Evolutionary conservation across 306 rosid species (phyloP).

Genomic region (Oxytropis ochrocephala): DNA sequence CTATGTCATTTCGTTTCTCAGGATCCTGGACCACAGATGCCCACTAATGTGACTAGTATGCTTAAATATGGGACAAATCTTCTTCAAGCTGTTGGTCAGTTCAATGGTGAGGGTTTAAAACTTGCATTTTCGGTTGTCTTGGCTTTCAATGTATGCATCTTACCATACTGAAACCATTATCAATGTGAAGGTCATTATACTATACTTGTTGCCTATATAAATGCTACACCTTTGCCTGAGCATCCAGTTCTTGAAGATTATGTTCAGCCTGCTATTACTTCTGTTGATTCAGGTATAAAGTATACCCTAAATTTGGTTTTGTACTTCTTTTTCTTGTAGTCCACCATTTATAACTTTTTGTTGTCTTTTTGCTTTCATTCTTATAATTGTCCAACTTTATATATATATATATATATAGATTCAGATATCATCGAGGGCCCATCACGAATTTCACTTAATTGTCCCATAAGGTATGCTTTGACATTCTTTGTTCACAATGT

Average conservation of each 20-base stretch:
- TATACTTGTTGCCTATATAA: conserved; percentile 70
- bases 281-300: conserved; percentile 52
- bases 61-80: conserved; percentile 82
- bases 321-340: background rate
- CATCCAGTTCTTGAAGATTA: conserved; percentile 54
- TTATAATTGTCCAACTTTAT: conserved; percentile 5
- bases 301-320: background rate
- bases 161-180: conserved; percentile 16
- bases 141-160: conserved; percentile 24
- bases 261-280: conserved; percentile 46
- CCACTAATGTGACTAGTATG: conserved; percentile 57
- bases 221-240: conserved; percentile 32
- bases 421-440: conserved; percentile 82
- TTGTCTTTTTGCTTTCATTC: background rate
- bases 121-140: conserved; percentile 19
- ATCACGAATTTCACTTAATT: conserved; percentile 83
- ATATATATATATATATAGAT: conserved; percentile 38
- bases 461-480: conserved; percentile 86
- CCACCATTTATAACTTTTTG: background rate
- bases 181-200: conserved; percentile 62
- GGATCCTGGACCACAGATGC: conserved; percentile 93
- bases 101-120: conserved; percentile 52
- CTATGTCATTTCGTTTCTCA: conserved; percentile 25
- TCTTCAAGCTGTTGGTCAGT: conserved; percentile 86
- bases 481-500: conserved; percentile 16